Base-by-base conservation (phyloP, 75 land plant genomes). In the Larix kaempferi region DNA sequence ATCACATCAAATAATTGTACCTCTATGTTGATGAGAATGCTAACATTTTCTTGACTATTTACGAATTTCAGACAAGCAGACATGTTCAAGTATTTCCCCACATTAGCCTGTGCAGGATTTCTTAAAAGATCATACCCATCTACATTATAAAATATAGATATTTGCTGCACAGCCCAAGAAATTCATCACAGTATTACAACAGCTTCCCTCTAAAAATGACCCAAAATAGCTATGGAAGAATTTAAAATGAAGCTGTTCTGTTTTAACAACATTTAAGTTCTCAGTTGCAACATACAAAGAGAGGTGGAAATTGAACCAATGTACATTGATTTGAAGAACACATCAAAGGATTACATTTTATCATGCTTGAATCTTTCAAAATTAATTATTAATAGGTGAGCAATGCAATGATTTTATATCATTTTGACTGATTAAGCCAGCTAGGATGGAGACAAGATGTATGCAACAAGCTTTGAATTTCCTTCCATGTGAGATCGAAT, bases 401-500 rank as follows among this genome's bases (percentile, higher is more conserved):
- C 78, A 75, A 29, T 71, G 64, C 29, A 60, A 1, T 57, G 56
- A 54, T 72, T 35, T 37, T 74, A 26, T 35, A 12, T 8, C 41
- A 55, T 13, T 74, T 44, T 10, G 67, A 16, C 8, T 27, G 27
- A 60, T 74, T 6, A 14, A 67, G n/a, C 21, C 71, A 67, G 71
- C 44, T 37, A 35, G 5, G 71, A 29, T 55, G 75, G 41, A 44
- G 21, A 60, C 41, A 5, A 19, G 52, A 54, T 85, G 82, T 86
- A 94, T 98, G 93, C 81, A 78, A 88, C 74, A 96, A 73, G 56
- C 87, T 78, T 61, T 83, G 86, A 75, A 97, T 90, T 52, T 97
- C 92, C 17, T 23, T 76, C 98, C 98, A 94, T 21, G 92, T 84
- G 75, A 97, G 87, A 76, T 94, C 90, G 74, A 97, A 91, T 1